phyloP scores from a whole-genome alignment of 129 eudicot genomes.

The Lonicera japonica region DNA sequence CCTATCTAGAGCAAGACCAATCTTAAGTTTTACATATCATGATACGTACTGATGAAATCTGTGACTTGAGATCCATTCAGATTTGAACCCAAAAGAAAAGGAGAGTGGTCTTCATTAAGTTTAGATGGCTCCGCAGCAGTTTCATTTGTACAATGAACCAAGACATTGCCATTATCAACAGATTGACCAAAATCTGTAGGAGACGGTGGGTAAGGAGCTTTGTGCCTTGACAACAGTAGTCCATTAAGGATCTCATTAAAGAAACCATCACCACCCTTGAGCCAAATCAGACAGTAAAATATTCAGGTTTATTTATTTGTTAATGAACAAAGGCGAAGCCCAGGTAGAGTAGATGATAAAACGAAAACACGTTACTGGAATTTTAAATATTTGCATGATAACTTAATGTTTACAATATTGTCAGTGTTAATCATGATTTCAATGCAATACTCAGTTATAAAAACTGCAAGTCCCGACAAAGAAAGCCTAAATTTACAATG shows the following conservation, averaged over 20 bases:
- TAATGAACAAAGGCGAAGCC: too few species aligned
- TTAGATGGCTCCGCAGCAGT: constrained; percentile 31
- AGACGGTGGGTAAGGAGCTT: constrained; percentile 67
- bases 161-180: constrained; percentile 25
- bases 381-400: too few species aligned
- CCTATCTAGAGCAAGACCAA: too few species aligned
- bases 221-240: constrained; percentile 80
- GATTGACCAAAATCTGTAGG: constrained; percentile 56
- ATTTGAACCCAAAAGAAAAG: constrained; percentile 47
- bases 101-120: constrained; percentile 51
- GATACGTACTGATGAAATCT: constrained; percentile 44
- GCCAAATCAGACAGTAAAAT: constrained; percentile 9
- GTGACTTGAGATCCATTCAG: constrained; percentile 30
- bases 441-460: too few species aligned
- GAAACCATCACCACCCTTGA: constrained; percentile 98
- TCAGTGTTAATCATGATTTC: too few species aligned
- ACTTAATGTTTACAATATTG: too few species aligned
- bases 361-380: too few species aligned
- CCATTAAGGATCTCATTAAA: constrained; percentile 91
- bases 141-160: constrained; percentile 32
- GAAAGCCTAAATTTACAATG: too few species aligned
- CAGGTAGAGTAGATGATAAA: too few species aligned
- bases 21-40: constrained; percentile 3
- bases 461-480: too few species aligned
- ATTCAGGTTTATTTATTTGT: too few species aligned